Evolutionary conservation across 2,329 filamentous ascomycete species (phyloP).

Genomic region (Penicillium sp.): DNA sequence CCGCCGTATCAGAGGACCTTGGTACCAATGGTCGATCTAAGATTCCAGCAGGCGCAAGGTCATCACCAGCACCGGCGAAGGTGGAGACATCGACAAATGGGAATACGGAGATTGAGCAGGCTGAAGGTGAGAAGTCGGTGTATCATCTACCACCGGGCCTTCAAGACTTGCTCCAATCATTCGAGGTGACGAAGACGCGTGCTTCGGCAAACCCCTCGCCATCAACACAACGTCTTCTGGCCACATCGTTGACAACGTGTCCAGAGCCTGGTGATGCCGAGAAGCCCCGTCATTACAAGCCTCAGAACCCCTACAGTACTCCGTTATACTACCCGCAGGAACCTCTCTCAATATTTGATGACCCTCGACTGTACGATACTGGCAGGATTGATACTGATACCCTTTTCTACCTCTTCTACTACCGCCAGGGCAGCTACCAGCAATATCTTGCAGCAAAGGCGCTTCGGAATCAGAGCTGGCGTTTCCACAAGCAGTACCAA

Average conservation of each 20-base stretch:
- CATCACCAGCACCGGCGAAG: conserved; percentile 47
- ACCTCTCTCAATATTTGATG: conserved; percentile 86
- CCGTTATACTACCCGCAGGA: conserved; percentile 88
- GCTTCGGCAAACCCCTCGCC: conserved; percentile 62
- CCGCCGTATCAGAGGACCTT: conserved; percentile 41
- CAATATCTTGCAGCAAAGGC: conserved; percentile 95
- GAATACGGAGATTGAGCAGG: conserved; percentile 49
- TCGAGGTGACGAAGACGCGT: conserved; percentile 77
- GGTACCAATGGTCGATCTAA: conserved; percentile 45
- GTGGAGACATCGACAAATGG: conserved; percentile 54
- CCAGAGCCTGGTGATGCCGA: conserved; percentile 80
- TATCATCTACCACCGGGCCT: conserved; percentile 89
- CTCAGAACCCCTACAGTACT: conserved; percentile 76
- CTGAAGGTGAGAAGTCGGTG: conserved; percentile 73
- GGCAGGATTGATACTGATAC: conserved; percentile 89
- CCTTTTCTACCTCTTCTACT: conserved; percentile 98
- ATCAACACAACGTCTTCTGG: conserved; percentile 72
- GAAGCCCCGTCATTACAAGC: conserved; percentile 78
- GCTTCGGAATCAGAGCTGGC: conserved; percentile 97
- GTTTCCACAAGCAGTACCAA: conserved; percentile 99
- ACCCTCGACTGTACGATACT: conserved; percentile 75
- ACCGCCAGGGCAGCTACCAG: conserved; percentile 93
- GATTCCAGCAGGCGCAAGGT: conserved; percentile 51
- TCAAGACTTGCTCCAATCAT: conserved; percentile 87
- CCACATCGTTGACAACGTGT: conserved; percentile 69